A percentile compares a stretch with the other conserved stretches of the same genome.
Evolutionary conservation across 129 eudicot species (phyloP).

Genomic region (Lonicera japonica): DNA sequence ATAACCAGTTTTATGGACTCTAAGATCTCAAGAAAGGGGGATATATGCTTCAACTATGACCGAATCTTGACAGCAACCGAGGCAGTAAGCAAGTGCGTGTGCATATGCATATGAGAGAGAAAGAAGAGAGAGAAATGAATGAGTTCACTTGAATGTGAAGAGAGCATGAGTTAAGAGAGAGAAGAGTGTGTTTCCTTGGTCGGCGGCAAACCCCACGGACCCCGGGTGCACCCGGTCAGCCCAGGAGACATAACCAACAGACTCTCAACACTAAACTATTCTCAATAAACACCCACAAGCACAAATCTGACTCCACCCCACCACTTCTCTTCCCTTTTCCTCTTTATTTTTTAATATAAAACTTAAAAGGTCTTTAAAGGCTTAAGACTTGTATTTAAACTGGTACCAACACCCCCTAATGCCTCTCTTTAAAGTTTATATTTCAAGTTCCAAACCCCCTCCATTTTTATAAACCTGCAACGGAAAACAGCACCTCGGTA

Average conservation of each 20-base stretch:
- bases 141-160: constrained; percentile 43
- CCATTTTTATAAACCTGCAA: constrained; percentile 45
- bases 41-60: constrained; percentile 51
- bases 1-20: constrained; percentile 17
- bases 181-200: constrained; percentile 71
- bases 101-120: background rate
- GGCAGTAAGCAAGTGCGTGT: background rate
- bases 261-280: constrained; percentile 78
- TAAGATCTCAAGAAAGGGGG: constrained; percentile 45
- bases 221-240: constrained; percentile 73
- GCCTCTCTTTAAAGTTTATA: constrained; percentile 12
- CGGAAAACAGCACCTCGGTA: constrained; percentile 88
- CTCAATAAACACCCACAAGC: constrained; percentile 56
- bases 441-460: constrained; percentile 41
- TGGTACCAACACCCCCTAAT: constrained; percentile 6
- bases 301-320: constrained; percentile 21
- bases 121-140: constrained; percentile 25
- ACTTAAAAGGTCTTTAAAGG: background rate
- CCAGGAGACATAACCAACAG: constrained; percentile 82
- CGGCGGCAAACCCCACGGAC: constrained; percentile 95
- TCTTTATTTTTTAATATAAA: background rate
- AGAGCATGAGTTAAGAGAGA: constrained; percentile 21
- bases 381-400: constrained; percentile 11
- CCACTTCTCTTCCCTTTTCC: constrained; percentile 11
- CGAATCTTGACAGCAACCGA: constrained; percentile 56